Conservation (phyloP, 371 early-diverging fungal species). For the Choanephora cucurbitarum region DNA sequence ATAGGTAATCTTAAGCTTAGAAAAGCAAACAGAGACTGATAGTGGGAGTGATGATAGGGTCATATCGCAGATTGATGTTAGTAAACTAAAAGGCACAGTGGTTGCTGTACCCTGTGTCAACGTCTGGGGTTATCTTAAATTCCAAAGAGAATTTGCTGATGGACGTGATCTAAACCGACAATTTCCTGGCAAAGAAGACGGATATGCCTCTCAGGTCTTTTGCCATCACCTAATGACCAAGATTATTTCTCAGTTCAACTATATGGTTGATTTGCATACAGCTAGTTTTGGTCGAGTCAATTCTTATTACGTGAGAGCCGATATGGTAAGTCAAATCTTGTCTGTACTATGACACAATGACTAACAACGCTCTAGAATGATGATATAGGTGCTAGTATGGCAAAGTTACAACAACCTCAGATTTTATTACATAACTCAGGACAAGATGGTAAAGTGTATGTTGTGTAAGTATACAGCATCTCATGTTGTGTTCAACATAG, state of each 20-base stretch:
- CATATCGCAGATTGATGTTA: slow-evolving; percentile 73
- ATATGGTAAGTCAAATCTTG: slow-evolving; percentile 54
- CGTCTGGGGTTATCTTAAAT: slow-evolving; percentile 80
- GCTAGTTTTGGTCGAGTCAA: slow-evolving; percentile 87
- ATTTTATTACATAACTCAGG: slow-evolving; percentile 53
- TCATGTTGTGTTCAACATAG: slow-evolving; percentile 21
- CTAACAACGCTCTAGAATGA: no score
- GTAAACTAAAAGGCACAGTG: slow-evolving; percentile 76
- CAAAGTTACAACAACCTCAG: slow-evolving; percentile 87
- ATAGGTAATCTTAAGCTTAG: slow-evolving; percentile 38
- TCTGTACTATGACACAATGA: no score
- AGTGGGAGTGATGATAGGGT: slow-evolving; percentile 46
- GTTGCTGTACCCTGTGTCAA: slow-evolving; percentile 90
- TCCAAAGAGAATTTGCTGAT: slow-evolving; percentile 79
- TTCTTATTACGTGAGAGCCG: slow-evolving; percentile 84
- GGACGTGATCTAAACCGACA: slow-evolving; percentile 85
- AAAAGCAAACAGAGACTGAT: not conserved
- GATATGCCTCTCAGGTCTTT: slow-evolving; percentile 82
- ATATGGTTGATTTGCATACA: slow-evolving; percentile 87
- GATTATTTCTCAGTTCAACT: slow-evolving; percentile 77
- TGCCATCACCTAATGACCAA: slow-evolving; percentile 79
- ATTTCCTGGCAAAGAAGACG: slow-evolving; percentile 79
- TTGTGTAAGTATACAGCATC: not conserved
- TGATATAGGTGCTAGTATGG: slow-evolving; percentile 70
- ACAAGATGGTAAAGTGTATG: slow-evolving; percentile 39